Percentiles rank a stretch among this genome's conserved stretches.
These are phyloP conservation scores for Aureobasidium sp. DNA, from an alignment of 2,329 filamentous ascomycete species.

Conservation along the genomic window DNA sequence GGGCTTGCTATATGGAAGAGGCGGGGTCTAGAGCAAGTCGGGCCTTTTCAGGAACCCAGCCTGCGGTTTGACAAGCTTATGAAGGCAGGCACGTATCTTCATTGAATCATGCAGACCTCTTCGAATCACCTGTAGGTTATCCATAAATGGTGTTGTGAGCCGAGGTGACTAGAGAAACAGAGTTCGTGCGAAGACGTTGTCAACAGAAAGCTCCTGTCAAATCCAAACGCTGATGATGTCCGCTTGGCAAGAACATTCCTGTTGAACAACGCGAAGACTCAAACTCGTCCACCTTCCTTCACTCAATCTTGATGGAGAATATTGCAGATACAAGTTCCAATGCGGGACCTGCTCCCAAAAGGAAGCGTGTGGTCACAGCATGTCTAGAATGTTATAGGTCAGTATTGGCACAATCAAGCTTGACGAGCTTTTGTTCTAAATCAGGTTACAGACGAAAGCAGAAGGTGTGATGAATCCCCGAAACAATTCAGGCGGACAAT, in stretches of 20 bases:
- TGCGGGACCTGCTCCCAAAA: background rate
- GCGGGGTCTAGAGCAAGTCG: too few species aligned
- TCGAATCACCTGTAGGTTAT: background rate
- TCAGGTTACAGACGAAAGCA: constrained; percentile 5
- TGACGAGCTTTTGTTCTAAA: background rate
- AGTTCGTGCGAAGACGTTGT: background rate
- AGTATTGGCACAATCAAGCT: background rate
- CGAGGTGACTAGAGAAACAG: background rate
- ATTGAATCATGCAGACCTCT: background rate
- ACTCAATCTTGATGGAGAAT: background rate
- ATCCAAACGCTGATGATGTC: background rate
- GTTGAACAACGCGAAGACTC: background rate
- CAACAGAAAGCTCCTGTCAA: background rate
- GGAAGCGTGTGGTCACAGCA: background rate
- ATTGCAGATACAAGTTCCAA: background rate
- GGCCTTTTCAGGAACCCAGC: too few species aligned
- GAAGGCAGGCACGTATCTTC: too few species aligned
- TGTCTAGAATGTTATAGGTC: constrained; percentile 3
- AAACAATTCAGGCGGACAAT: background rate
- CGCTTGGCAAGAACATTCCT: background rate
- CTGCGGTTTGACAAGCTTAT: too few species aligned
- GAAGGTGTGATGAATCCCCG: background rate
- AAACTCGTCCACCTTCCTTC: background rate
- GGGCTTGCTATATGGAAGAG: too few species aligned
- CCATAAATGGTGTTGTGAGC: background rate